Base-by-base conservation (phyloP, 371 early-diverging fungal species). In the Mucor piriformis region DNA sequence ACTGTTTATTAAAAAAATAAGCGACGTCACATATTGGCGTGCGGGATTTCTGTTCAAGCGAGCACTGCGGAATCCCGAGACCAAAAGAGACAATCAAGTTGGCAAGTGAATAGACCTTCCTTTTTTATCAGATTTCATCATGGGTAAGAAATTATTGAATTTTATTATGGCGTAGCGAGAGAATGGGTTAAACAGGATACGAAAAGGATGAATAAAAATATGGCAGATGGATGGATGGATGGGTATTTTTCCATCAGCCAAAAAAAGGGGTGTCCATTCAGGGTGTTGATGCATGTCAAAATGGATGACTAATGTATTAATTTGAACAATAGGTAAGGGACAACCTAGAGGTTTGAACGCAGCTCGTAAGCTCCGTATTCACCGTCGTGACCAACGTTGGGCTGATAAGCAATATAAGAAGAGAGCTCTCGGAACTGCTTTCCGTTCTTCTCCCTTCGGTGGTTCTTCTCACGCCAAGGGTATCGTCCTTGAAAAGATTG, bases 381-480 rank as follows among this genome's bases (percentile, higher is more conserved):
- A 88, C 70, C 92, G 96, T 74, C 98, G 99, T 74, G 92, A 93
- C 70, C 92, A 99, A 84, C 93, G 99, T 73, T 97, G 99, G 96
- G 99, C 99, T 51, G 99, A 99, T 81, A 94, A 94, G 87, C 87
- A 90, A 69, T 99, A 97, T 91, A 97, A 98, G 90, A 95, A 94
- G 88, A 88, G 96, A 69, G 94, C 95, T 57, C 86, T 99, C 54
- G 99, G 99, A 73, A 99, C 99, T 69, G 96, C 95, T 61, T 97
- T 83, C 93, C 94, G 94, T 81, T 94, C 90, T 75, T 92, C 92
- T 66, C 97, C 98, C 43, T 96, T 99, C 85, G 98, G 95, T 83
- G 98, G 95, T 63, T 92, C 99, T 58, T 99, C 99, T 61, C 99
- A 98, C 88, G 99, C 99, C 78, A 99, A 98, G 92, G 99, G 99